These are phyloP conservation scores for Beauveria rudraprayagi DNA, from an alignment of 2,329 filamentous ascomycete genomes.

Conservation along the genomic window DNA sequence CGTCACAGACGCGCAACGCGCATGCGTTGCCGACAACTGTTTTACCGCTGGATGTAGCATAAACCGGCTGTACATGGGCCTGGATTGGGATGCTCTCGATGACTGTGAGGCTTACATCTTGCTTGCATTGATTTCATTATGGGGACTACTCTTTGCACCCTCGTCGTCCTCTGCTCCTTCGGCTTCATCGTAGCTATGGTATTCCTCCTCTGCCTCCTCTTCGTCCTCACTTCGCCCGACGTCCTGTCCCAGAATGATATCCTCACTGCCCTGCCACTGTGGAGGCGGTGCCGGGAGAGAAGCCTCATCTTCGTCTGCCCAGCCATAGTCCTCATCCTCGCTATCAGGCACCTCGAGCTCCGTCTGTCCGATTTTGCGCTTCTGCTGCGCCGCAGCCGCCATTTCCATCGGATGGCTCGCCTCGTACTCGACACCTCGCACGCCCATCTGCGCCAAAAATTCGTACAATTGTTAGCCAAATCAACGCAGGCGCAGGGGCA, in stretches of 20 bases:
- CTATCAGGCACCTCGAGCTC: conserved; percentile 54
- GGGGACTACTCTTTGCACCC: conserved; percentile 6
- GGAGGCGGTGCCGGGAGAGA: conserved; percentile 52
- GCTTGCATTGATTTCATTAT: conserved; percentile 4
- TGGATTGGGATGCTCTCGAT: neutral
- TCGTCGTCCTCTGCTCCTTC: conserved; percentile 13
- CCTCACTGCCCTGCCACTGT: conserved; percentile 61
- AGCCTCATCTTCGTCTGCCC: conserved; percentile 59
- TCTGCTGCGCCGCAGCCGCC: conserved; percentile 36
- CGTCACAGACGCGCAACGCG: too few relatives aligned
- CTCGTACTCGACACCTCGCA: conserved; percentile 35
- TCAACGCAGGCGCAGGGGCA: too few relatives aligned
- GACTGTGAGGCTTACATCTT: neutral
- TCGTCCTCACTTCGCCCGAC: conserved; percentile 33
- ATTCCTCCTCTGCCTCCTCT: conserved; percentile 20
- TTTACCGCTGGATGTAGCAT: neutral
- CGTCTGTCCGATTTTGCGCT: conserved; percentile 56
- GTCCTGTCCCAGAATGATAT: conserved; percentile 45
- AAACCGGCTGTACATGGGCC: neutral
- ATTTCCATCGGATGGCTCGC: conserved; percentile 25
- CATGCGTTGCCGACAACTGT: too few relatives aligned
- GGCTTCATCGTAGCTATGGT: conserved; percentile 16
- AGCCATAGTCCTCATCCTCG: conserved; percentile 62
- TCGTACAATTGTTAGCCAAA: conserved; percentile 15
- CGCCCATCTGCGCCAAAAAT: conserved; percentile 30